These are phyloP conservation scores for Psidium friedrichsthalianum DNA, from an alignment of 345 rosid genomes.

Conservation along the genomic window DNA sequence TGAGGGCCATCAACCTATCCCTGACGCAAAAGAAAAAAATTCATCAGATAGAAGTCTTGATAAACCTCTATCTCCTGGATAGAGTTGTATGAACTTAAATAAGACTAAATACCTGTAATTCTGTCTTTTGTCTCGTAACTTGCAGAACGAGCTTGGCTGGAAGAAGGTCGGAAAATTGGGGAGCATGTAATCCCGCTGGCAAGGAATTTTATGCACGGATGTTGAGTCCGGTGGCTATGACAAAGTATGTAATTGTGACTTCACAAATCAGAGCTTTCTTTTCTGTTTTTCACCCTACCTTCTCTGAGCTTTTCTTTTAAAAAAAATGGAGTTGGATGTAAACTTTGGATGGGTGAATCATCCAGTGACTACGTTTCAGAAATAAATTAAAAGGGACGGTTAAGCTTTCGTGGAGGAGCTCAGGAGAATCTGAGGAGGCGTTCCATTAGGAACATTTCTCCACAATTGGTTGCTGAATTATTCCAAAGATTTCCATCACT, in stretches of 20 bases:
- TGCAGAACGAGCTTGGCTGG: slow-evolving; percentile 78
- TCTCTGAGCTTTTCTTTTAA: neutral
- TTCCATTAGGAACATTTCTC: neutral
- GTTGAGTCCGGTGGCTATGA: slow-evolving; percentile 44
- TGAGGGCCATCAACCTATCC: neutral
- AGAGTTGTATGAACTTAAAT: neutral
- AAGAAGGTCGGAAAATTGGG: slow-evolving; percentile 75
- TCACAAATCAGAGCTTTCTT: neutral
- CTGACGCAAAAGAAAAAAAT: neutral
- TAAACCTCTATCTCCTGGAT: neutral
- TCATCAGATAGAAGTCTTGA: neutral
- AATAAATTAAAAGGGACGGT: neutral
- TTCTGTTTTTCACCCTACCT: neutral
- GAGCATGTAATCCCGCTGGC: slow-evolving; percentile 92
- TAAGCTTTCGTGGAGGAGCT: neutral
- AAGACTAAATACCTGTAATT: neutral
- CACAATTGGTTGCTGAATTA: neutral
- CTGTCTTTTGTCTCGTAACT: neutral
- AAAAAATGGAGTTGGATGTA: neutral
- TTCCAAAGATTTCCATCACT: neutral
- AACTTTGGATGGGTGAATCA: neutral
- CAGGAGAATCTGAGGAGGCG: neutral
- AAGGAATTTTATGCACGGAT: slow-evolving; percentile 69
- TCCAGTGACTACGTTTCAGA: neutral
- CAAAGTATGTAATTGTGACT: slow-evolving; percentile 20